Evolutionary conservation across 1,284 basidiomycete species (phyloP), one percentile per base, ranked within the genome.

Genomic region (Tausonia pullulans): DNA sequence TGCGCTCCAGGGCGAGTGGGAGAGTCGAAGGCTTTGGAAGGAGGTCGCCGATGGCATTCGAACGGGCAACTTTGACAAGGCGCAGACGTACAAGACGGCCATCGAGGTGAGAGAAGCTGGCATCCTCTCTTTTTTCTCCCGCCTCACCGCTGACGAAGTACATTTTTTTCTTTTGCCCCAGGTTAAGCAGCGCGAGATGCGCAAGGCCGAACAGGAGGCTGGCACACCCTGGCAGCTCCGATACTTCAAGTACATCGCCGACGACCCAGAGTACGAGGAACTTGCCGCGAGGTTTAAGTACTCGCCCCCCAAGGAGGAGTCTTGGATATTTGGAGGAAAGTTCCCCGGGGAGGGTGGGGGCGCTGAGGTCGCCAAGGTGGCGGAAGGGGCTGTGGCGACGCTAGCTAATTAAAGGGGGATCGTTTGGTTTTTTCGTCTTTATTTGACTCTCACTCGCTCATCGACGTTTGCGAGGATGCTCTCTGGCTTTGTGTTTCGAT

Each of bases 161-260:
- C 43, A n/a, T 44, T 49, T n/a, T 13, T 14, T 10, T 41, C 16
- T 50, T 14, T 44, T 66, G 13, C 14, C 13, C 4, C 70, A 91
- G 88, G 96, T 96, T 70, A 89, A 94, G 58, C 92, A 97, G 78
- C 81, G 95, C 66, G 89, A 94, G 76, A 82, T 84, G 75, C 81
- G 95, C 70, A 87, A 85, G 74, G 90, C 94, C 70, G 95, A 98
- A 77, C 74, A 74, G 9, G 85, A 87, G 1, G 83, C 80, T 14
- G 87, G 84, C 2, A 85, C 81, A 14, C 78, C 81, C 2, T 96
- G 94, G 90, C 73, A 83, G 70, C 76, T 88, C 69, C 86, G 84
- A 75, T 87, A 90, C 72, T 94, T 94, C 71, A 77, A 78, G 46
- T 81, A 84, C 70, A 75, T 86, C 44, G 84, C 85, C 14, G 80